Conservation (phyloP, 768 basidiomycete species). For the Suillus bovinus region DNA sequence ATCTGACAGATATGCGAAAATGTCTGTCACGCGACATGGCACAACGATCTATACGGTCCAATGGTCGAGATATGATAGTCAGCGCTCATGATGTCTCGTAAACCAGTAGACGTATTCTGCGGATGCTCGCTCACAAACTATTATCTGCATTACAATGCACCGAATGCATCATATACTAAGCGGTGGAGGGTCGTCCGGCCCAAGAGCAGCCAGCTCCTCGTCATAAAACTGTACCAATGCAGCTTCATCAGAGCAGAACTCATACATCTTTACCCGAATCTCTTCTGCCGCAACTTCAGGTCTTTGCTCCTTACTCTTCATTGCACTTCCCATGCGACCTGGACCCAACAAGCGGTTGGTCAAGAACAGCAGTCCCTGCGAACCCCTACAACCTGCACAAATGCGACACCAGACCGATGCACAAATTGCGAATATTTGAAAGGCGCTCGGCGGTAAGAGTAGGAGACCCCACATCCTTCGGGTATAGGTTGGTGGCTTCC, state of each 20-base stretch:
- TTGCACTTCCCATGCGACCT: conserved; percentile 56
- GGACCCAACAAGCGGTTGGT: conserved; percentile 84
- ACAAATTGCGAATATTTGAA: conserved; percentile 90
- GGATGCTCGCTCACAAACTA: conserved; percentile 11
- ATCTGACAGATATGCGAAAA: conserved; percentile 64
- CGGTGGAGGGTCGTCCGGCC: conserved; percentile 42
- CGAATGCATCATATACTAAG: conserved; percentile 39
- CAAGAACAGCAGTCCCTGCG: conserved; percentile 82
- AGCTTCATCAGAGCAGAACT: conserved; percentile 63
- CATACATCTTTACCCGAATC: conserved; percentile 57
- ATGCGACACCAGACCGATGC: conserved; percentile 85
- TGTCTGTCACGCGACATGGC: conserved; percentile 62
- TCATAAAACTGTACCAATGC: conserved; percentile 70
- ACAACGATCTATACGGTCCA: conserved; percentile 66
- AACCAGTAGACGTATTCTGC: conserved; percentile 10
- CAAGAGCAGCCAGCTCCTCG: conserved; percentile 58
- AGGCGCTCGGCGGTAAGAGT: conserved; percentile 82
- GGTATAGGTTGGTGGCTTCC: conserved; percentile 76
- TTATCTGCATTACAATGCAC: conserved; percentile 12
- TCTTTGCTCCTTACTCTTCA: conserved; percentile 55
- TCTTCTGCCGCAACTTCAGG: conserved; percentile 61
- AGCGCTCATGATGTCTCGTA: conserved; percentile 39
- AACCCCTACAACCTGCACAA: conserved; percentile 85
- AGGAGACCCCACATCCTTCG: conserved; percentile 78
- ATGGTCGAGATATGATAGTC: conserved; percentile 74